Percentiles rank a stretch among this genome's conserved stretches.
These are phyloP conservation scores for Epichloe glyceriae DNA, from an alignment of 2,329 filamentous ascomycete genomes.

Conservation along the genomic window DNA sequence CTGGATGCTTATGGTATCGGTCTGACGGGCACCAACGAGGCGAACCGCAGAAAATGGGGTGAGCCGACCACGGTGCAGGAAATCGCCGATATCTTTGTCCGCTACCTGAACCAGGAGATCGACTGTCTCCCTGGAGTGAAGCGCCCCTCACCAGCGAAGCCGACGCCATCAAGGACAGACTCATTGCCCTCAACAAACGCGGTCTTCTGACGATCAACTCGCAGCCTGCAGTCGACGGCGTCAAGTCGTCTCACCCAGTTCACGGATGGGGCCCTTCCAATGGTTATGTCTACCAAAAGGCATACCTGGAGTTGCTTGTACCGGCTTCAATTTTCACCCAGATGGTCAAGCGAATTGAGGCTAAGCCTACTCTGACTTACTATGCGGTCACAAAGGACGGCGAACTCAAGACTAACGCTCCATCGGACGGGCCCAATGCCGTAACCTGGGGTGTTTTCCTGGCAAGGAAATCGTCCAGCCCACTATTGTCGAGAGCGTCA, in stretches of 20 bases:
- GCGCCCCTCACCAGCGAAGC: slow-evolving; percentile 73
- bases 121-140: slow-evolving; percentile 86
- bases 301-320: slow-evolving; percentile 85
- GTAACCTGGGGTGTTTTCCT: slow-evolving; percentile 98
- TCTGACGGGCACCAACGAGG: slow-evolving; percentile 86
- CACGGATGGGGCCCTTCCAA: slow-evolving; percentile 92
- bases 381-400: slow-evolving; percentile 83
- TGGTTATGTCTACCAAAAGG: slow-evolving; percentile 97
- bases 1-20: slow-evolving; percentile 90
- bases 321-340: slow-evolving; percentile 67
- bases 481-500: slow-evolving; percentile 96
- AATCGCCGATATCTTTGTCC: slow-evolving; percentile 70
- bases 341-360: slow-evolving; percentile 64
- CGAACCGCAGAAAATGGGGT: slow-evolving; percentile 92
- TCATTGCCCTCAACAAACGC: slow-evolving; percentile 71
- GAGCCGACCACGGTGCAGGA: slow-evolving; percentile 69
- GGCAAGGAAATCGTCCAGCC: slow-evolving; percentile 99
- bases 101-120: slow-evolving; percentile 70
- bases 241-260: slow-evolving; percentile 72
- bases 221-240: slow-evolving; percentile 85
- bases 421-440: slow-evolving; percentile 83
- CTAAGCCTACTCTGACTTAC: slow-evolving; percentile 75
- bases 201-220: slow-evolving; percentile 95
- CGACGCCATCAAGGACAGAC: slow-evolving; percentile 59
- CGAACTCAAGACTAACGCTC: slow-evolving; percentile 71